phyloP scores from a whole-genome alignment of 495 filamentous ascomycete genomes.

The Aspergillus kassunensis region DNA sequence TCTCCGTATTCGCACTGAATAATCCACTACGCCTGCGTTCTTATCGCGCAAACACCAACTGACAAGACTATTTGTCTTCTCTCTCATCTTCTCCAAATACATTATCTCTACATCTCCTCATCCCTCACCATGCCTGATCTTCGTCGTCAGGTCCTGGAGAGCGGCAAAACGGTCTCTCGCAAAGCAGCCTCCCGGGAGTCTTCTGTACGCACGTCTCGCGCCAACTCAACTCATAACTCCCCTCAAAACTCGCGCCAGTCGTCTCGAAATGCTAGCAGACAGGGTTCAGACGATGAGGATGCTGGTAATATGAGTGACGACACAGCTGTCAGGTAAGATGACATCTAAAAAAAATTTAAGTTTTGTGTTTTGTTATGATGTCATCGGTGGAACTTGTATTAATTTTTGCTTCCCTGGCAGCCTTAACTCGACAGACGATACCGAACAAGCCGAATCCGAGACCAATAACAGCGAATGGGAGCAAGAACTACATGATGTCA shows the following conservation, averaged over 20 bases:
- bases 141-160: constrained; percentile 74
- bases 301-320: constrained; percentile 60
- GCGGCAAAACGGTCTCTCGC: constrained; percentile 86
- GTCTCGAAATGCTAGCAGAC: constrained; percentile 53
- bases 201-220: constrained; percentile 60
- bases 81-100: not conserved
- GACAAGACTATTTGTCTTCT: not conserved
- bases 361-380: constrained; percentile 11
- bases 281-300: constrained; percentile 76
- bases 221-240: constrained; percentile 58
- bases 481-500: constrained; percentile 63
- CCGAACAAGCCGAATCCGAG: constrained; percentile 50
- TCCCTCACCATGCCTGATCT: constrained; percentile 48
- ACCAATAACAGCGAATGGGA: constrained; percentile 54
- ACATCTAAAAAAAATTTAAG: constrained; percentile 8
- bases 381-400: constrained; percentile 7
- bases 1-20: not conserved
- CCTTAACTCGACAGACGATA: constrained; percentile 55
- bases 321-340: constrained; percentile 62
- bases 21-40: not conserved
- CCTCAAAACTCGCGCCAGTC: constrained; percentile 59
- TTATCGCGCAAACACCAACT: not conserved
- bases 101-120: not conserved
- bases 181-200: constrained; percentile 75
- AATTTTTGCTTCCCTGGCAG: constrained; percentile 19